Evolutionary conservation across 2,329 filamentous ascomycete species (phyloP), one percentile per base, ranked within the genome.

Genomic region (Colletotrichum liriopes): DNA sequence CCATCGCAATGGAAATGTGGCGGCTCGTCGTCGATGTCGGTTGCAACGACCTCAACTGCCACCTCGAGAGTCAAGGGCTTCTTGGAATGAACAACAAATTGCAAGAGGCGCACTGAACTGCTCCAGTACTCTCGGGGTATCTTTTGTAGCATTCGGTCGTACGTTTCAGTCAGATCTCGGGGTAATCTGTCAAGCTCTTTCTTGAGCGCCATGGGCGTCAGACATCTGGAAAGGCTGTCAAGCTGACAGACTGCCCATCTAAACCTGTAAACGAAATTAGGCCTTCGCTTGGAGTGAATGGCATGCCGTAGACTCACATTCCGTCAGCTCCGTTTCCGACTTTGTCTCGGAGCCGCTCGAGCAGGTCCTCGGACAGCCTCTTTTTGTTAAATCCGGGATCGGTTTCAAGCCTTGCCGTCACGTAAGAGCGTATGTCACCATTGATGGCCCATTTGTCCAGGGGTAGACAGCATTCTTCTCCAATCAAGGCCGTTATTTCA

Each of bases 221-320:
- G 18, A 4, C 43, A 45, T n/a, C 43, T 20, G 18, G 43, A n/a
- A 7, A 45, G 51, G 29, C 43, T 49, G 29, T 61, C 58, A 2
- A 61, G 29, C 18, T 61, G 58, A 49, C 58, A 61, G 2, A 26
- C 58, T 35, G 58, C 58, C 58, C 43, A 61, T 37, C 58, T 29
- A 37, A 61, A 61, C 58, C 58, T 60, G 14, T 2, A 2, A 18
- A 16, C 5, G 14, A 41, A 14, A 9, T 47, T 32, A 47, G 41
- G 5, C 1, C 0, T 60, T 29, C 35, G 26, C 7, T 12, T 14
- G 5, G 11, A 3, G 16, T 61, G 18, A n/a, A 23, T 4, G 2
- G 4, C 6, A 45, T 32, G 37, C 20, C n/a, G 9, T 14, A n/a
- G 2, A 61, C 58, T 37, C 23, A 61, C 43, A 61, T 61, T 14